A percentile compares a stretch with the other conserved stretches of the same genome.
Conservation (phyloP, 1,284 basidiomycete genomes). For the Pterulicium gracile region DNA sequence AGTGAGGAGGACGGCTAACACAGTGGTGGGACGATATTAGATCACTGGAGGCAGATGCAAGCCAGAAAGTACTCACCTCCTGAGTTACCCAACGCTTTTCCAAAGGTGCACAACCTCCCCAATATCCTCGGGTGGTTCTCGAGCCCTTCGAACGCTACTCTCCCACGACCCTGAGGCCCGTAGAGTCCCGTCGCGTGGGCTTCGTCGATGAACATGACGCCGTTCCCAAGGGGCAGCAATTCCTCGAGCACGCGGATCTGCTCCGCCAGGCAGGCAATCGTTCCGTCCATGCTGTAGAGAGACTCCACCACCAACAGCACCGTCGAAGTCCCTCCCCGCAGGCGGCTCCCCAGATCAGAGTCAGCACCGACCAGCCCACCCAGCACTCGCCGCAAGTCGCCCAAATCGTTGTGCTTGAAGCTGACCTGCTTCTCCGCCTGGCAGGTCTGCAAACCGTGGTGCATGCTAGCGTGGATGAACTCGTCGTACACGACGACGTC, state of each 20-base stretch:
- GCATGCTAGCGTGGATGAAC: slow-evolving; percentile 86
- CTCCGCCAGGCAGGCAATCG: slow-evolving; percentile 64
- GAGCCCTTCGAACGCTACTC: slow-evolving; percentile 52
- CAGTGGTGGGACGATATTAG: too few relatives aligned
- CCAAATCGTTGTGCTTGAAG: slow-evolving; percentile 73
- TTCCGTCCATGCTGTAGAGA: slow-evolving; percentile 95
- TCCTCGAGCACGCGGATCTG: slow-evolving; percentile 53
- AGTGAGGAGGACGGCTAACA: slow-evolving; percentile 68
- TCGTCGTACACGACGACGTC: slow-evolving; percentile 84
- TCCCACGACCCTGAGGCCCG: slow-evolving; percentile 70
- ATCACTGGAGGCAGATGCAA: too few relatives aligned
- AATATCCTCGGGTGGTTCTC: slow-evolving; percentile 55
- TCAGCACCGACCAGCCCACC: slow-evolving; percentile 23
- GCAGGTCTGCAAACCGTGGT: slow-evolving; percentile 78
- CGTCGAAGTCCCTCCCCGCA: slow-evolving; percentile 28
- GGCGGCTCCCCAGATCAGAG: slow-evolving; percentile 19
- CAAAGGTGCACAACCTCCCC: slow-evolving; percentile 52
- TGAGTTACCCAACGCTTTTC: slow-evolving; percentile 37
- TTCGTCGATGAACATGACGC: slow-evolving; percentile 74
- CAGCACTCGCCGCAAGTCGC: slow-evolving; percentile 33
- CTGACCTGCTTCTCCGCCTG: slow-evolving; percentile 36
- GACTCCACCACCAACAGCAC: slow-evolving; percentile 82
- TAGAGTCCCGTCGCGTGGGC: slow-evolving; percentile 80
- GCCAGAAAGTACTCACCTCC: slow-evolving; percentile 54
- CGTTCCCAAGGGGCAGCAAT: slow-evolving; percentile 49